These are phyloP conservation scores for Botrytis aclada DNA, from an alignment of 2,329 filamentous ascomycete species.

Conservation along the genomic window DNA sequence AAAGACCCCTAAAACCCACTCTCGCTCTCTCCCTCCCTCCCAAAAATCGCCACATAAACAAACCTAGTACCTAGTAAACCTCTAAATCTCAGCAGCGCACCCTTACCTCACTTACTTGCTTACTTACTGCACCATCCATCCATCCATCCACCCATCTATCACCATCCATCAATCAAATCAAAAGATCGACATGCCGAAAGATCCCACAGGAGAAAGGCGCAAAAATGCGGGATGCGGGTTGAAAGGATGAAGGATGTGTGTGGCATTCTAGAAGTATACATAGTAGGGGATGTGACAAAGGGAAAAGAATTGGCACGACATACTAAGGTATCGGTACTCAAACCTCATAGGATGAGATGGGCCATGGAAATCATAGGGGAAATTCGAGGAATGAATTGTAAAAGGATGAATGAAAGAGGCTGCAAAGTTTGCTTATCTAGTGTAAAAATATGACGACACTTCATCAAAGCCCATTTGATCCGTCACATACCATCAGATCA, in stretches of 20 bases:
- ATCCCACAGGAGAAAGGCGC: background rate
- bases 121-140: background rate
- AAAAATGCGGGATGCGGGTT: background rate
- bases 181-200: background rate
- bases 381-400: background rate
- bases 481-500: background rate
- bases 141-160: background rate
- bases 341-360: background rate
- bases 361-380: background rate
- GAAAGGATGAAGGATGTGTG: background rate
- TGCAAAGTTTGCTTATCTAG: background rate
- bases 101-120: too few relatives aligned
- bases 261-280: background rate
- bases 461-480: constrained; percentile 1
- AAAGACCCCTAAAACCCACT: background rate
- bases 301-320: background rate
- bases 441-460: background rate
- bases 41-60: background rate
- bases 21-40: too few relatives aligned
- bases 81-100: too few relatives aligned
- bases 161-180: too few relatives aligned
- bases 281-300: background rate
- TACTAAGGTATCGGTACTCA: background rate
- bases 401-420: background rate
- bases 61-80: background rate